Conservation (phyloP, 371 early-diverging fungal species). For the Rhizopus stolonifer region DNA sequence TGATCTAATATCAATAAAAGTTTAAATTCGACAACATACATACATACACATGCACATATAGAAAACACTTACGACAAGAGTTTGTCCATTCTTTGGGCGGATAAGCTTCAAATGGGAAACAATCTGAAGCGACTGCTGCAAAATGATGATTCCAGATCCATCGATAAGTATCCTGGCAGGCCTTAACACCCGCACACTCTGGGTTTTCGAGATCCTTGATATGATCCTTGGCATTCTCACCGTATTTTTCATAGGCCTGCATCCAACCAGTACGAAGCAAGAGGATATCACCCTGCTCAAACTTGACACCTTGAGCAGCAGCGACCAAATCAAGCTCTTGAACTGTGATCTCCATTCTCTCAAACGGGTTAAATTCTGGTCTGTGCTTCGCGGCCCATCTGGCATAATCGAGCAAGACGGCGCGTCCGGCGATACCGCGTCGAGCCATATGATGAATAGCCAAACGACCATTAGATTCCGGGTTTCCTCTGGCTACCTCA, state of each 20-base stretch:
- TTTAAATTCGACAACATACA: background rate
- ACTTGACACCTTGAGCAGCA: slow-evolving; percentile 31
- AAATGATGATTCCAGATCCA: slow-evolving; percentile 52
- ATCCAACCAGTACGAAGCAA: slow-evolving; percentile 46
- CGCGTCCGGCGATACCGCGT: slow-evolving; percentile 46
- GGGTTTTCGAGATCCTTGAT: slow-evolving; percentile 19
- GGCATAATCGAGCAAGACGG: slow-evolving; percentile 42
- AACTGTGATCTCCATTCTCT: slow-evolving; percentile 32
- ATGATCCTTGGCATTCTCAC: slow-evolving; percentile 6
- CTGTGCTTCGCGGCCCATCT: slow-evolving; percentile 35
- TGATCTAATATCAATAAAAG: slow-evolving; percentile 21
- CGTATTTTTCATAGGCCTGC: slow-evolving; percentile 16
- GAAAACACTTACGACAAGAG: slow-evolving; percentile 25
- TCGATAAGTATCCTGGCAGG: slow-evolving; percentile 38
- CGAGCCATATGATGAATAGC: slow-evolving; percentile 48
- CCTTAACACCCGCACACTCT: slow-evolving; percentile 32
- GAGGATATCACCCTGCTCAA: slow-evolving; percentile 43
- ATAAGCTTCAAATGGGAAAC: slow-evolving; percentile 39
- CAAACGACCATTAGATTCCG: slow-evolving; percentile 21
- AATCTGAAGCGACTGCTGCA: slow-evolving; percentile 41
- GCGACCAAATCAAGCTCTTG: slow-evolving; percentile 39
- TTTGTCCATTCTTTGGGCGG: slow-evolving; percentile 24
- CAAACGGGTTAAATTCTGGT: slow-evolving; percentile 31
- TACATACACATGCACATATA: background rate
- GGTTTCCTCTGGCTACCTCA: slow-evolving; percentile 16